A percentile compares a stretch with the other conserved stretches of the same genome.
Evolutionary conservation across 2,329 filamentous ascomycete species (phyloP).

Genomic region (Colletotrichum simmondsii): DNA sequence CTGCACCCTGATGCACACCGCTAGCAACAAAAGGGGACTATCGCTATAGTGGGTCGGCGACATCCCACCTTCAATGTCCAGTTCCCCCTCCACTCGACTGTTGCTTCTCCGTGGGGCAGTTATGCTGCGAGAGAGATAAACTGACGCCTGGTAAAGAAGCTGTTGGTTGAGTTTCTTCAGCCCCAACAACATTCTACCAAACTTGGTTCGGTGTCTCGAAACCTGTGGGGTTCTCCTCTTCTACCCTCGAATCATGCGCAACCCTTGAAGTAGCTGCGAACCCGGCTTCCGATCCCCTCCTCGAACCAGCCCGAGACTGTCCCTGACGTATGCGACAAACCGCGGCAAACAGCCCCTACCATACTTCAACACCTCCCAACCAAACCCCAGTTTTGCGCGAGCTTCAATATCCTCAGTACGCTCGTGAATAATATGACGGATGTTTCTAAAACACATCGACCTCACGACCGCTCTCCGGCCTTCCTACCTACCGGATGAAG

Average conservation of each 20-base stretch:
- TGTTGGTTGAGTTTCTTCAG: not conserved
- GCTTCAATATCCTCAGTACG: not conserved
- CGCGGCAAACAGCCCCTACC: constrained; percentile 1
- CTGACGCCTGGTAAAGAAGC: constrained; percentile 15
- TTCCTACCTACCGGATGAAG: constrained; percentile 91
- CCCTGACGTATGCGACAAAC: constrained; percentile 21
- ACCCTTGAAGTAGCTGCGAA: constrained; percentile 11
- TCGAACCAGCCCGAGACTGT: constrained; percentile 8
- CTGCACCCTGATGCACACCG: not conserved
- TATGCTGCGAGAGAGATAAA: constrained; percentile 26
- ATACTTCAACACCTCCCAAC: not conserved
- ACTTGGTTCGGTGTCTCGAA: not conserved
- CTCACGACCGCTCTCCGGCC: constrained; percentile 96
- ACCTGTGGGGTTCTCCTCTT: not conserved
- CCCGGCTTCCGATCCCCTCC: not conserved
- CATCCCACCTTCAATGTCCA: not conserved
- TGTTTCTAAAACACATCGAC: constrained; percentile 97
- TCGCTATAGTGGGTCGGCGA: constrained; percentile 4
- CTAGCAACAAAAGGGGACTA: constrained; percentile 8
- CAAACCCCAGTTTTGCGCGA: constrained; percentile 4
- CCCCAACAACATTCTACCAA: not conserved
- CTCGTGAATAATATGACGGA: constrained; percentile 69
- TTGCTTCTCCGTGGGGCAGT: constrained; percentile 16
- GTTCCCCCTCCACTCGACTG: not conserved
- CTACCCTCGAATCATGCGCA: constrained; percentile 13